Percentiles rank a stretch among this genome's conserved stretches.
Evolutionary conservation across 2,329 filamentous ascomycete genomes (phyloP).

Genomic region (Periglandula ipomoeae): DNA sequence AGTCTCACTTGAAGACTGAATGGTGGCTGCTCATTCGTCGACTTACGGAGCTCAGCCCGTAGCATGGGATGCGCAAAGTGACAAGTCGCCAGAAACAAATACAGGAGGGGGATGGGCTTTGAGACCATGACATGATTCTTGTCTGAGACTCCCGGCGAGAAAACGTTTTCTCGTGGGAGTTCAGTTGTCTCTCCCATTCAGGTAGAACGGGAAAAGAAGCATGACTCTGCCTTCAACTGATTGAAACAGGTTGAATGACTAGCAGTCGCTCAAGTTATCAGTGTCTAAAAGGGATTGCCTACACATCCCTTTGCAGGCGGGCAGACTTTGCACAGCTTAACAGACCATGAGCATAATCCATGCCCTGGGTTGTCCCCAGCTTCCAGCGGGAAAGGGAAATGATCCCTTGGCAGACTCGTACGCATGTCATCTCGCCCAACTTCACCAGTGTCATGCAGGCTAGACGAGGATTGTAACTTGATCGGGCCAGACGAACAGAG

Average conservation of each 20-base stretch:
- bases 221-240: background rate
- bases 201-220: background rate
- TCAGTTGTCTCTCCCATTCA: too few relatives aligned
- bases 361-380: background rate
- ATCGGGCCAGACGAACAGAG: background rate
- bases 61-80: background rate
- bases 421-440: background rate
- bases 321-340: background rate
- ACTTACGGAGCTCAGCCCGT: background rate
- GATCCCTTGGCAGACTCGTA: background rate
- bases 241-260: background rate
- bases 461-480: background rate
- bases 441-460: background rate
- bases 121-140: constrained; percentile 1
- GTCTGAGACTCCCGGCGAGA: background rate
- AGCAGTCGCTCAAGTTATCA: background rate
- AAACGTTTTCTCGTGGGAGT: constrained; percentile 3
- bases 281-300: too few relatives aligned
- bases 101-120: background rate
- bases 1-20: background rate
- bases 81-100: background rate
- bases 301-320: too few relatives aligned
- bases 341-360: background rate
- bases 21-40: background rate
- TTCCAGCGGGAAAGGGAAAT: background rate